phyloP scores from a whole-genome alignment of 257 asterid species.

The Scutellaria minor region DNA sequence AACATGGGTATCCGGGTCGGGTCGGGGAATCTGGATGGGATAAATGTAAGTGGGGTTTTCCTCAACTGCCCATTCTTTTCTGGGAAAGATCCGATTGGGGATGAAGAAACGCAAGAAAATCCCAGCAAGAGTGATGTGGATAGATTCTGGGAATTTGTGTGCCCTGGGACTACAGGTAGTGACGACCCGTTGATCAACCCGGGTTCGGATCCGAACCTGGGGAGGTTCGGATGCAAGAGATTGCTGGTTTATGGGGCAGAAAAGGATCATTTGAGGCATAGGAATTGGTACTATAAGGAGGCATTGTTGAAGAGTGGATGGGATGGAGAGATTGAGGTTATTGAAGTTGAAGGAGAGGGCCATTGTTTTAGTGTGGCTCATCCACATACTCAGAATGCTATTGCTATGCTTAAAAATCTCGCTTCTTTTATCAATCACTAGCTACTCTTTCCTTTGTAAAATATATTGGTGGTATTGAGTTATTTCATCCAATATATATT shows the following conservation, averaged over 20 bases:
- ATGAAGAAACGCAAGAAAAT: background rate
- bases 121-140: background rate
- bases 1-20: slow-evolving; percentile 45
- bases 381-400: slow-evolving; percentile 37
- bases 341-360: slow-evolving; percentile 47
- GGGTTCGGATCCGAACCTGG: slow-evolving; percentile 24
- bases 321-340: slow-evolving; percentile 51
- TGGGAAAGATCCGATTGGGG: slow-evolving; percentile 36
- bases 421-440: slow-evolving; percentile 39
- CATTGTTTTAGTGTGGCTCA: slow-evolving; percentile 51
- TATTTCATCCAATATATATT: no score
- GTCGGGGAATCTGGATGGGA: background rate
- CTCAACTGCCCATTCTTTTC: slow-evolving; percentile 45
- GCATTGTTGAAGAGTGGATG: slow-evolving; percentile 47
- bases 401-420: slow-evolving; percentile 42
- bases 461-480: no score
- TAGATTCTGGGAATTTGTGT: slow-evolving; percentile 3
- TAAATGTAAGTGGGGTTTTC: slow-evolving; percentile 40
- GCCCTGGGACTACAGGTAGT: slow-evolving; percentile 15
- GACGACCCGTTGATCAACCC: slow-evolving; percentile 42
- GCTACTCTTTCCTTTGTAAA: background rate
- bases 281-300: slow-evolving; percentile 47
- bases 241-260: slow-evolving; percentile 38
- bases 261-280: slow-evolving; percentile 39
- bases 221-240: slow-evolving; percentile 23